phyloP scores from a whole-genome alignment of 495 filamentous ascomycete genomes.

The Daldinia caldariorum region DNA sequence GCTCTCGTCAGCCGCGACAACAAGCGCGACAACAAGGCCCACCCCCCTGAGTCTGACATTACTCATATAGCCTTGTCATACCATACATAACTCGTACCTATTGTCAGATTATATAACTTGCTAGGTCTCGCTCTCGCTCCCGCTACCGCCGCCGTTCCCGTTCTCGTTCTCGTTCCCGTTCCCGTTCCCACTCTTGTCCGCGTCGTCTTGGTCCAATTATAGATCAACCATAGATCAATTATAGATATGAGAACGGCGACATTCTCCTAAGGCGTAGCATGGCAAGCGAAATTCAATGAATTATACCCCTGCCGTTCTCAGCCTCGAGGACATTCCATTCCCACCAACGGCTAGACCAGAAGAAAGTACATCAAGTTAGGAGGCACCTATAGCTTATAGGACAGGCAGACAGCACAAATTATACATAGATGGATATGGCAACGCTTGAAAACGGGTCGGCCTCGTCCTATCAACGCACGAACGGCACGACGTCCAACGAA shows the following conservation, averaged over 20 bases:
- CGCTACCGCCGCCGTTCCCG: no score
- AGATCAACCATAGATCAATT: no score
- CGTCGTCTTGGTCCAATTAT: neutral
- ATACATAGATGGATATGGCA: constrained; percentile 11
- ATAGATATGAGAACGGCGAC: neutral
- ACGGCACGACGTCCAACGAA: constrained; percentile 25
- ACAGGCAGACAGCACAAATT: no score
- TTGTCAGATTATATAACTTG: no score
- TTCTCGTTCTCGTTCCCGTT: neutral
- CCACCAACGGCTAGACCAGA: neutral
- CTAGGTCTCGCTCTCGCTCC: no score
- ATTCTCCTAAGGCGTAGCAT: constrained; percentile 11
- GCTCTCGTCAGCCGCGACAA: constrained; percentile 15
- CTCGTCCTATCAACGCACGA: constrained; percentile 18
- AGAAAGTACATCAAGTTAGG: no score
- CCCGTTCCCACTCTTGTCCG: neutral
- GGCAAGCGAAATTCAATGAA: constrained; percentile 23
- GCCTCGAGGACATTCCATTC: neutral
- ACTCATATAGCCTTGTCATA: constrained; percentile 25
- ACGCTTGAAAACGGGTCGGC: constrained; percentile 20
- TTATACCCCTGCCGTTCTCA: neutral
- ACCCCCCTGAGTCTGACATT: constrained; percentile 8
- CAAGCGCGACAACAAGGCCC: constrained; percentile 21
- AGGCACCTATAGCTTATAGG: neutral
- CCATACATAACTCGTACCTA: constrained; percentile 5